phyloP scores from a whole-genome alignment of 2,329 filamentous ascomycete species.

The Botrytis squamosa region DNA sequence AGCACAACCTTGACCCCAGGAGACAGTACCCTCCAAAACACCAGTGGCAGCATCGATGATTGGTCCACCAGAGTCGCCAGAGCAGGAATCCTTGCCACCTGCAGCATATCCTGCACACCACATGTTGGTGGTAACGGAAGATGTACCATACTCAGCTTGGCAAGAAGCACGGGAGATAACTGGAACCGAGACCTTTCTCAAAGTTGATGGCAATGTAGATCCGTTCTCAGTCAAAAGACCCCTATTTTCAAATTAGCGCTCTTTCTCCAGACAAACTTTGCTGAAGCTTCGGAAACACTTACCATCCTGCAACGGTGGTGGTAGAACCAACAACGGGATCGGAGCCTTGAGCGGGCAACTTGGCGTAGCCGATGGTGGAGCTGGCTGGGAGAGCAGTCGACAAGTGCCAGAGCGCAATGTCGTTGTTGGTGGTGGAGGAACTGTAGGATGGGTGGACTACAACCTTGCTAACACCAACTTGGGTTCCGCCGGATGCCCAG shows the following conservation, averaged over 20 bases:
- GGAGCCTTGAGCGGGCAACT: constrained; percentile 25
- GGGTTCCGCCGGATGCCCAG: constrained; percentile 28
- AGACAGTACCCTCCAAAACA: constrained; percentile 28
- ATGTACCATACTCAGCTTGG: constrained; percentile 24
- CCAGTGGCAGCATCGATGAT: constrained; percentile 28
- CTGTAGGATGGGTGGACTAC: constrained; percentile 28
- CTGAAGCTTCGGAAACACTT: constrained; percentile 20
- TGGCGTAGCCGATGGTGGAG: constrained; percentile 28
- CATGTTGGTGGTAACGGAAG: constrained; percentile 27
- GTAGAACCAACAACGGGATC: constrained; percentile 25
- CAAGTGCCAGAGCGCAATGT: constrained; percentile 31
- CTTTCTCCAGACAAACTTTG: background rate
- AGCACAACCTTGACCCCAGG: constrained; percentile 30
- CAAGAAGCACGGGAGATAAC: constrained; percentile 27
- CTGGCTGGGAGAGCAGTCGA: constrained; percentile 23
- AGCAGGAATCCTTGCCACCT: constrained; percentile 31
- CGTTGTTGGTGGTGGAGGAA: constrained; percentile 18
- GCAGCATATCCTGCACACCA: constrained; percentile 29
- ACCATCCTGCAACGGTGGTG: constrained; percentile 21
- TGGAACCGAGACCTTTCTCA: constrained; percentile 29
- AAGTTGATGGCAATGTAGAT: constrained; percentile 22
- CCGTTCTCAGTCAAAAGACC: constrained; percentile 19
- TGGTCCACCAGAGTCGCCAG: constrained; percentile 31
- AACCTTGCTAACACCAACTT: constrained; percentile 23
- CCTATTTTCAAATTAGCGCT: background rate